Conservation (phyloP, 306 rosid genomes). For the Medicago ruthenica region DNA sequence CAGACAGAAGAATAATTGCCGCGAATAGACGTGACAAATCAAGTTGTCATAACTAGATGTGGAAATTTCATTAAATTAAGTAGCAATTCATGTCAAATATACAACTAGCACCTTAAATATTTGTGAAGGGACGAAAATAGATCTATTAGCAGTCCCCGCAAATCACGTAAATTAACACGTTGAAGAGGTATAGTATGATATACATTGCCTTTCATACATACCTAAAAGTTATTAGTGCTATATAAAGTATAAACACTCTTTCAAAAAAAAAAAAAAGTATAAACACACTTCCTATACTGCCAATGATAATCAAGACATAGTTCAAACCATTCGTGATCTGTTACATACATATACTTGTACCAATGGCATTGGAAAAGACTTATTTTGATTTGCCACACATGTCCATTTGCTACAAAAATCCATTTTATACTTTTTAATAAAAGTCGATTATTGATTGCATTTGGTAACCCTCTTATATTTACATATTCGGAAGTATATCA, state of each 20-base stretch:
- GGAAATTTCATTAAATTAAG: slow-evolving; percentile 32
- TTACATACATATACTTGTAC: slow-evolving; percentile 26
- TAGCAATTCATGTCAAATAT: not conserved
- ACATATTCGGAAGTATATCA: not conserved
- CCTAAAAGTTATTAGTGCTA: slow-evolving; percentile 26
- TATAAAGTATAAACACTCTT: not conserved
- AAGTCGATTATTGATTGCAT: not conserved
- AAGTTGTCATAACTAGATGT: slow-evolving; percentile 36
- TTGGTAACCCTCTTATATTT: not conserved
- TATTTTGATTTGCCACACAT: slow-evolving; percentile 28
- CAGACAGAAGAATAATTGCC: slow-evolving; percentile 30
- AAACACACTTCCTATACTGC: not conserved
- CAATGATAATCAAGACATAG: slow-evolving; percentile 22
- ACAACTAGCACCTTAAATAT: slow-evolving; percentile 37
- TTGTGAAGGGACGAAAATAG: slow-evolving; percentile 37
- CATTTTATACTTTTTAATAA: slow-evolving; percentile 6
- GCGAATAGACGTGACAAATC: slow-evolving; percentile 38
- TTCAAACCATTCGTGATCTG: not conserved
- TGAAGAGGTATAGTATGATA: not conserved
- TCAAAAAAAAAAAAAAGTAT: no score
- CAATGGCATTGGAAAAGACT: slow-evolving; percentile 16
- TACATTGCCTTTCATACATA: slow-evolving; percentile 30
- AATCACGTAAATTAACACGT: slow-evolving; percentile 23
- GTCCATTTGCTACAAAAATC: slow-evolving; percentile 13
- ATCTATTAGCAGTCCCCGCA: slow-evolving; percentile 37